Evolutionary conservation across 345 rosid genomes (phyloP).

Genomic region (Gossypium anomalum): DNA sequence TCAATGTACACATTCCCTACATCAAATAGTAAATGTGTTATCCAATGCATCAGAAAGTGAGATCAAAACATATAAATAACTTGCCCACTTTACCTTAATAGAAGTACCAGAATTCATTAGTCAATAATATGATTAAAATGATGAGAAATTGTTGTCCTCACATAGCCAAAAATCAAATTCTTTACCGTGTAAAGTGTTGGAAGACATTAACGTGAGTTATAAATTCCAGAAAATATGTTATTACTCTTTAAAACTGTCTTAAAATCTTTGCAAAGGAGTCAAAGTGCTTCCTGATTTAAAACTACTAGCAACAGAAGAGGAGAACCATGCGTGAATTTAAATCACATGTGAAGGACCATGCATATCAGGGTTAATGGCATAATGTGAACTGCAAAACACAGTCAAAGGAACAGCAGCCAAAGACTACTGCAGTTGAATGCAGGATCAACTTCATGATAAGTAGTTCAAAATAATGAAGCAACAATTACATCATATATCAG

Average conservation of each 20-base stretch:
- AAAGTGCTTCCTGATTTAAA: not conserved
- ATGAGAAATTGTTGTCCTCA: not conserved
- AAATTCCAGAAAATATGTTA: not conserved
- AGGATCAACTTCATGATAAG: constrained; percentile 1
- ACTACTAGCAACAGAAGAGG: not conserved
- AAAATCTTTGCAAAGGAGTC: not conserved
- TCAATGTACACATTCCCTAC: constrained; percentile 81
- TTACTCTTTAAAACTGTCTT: not conserved
- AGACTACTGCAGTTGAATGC: not conserved
- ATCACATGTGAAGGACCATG: not conserved
- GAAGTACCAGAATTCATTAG: not conserved
- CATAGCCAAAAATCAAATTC: not conserved
- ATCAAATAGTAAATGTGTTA: constrained; percentile 20
- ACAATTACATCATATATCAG: not conserved
- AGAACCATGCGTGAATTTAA: constrained; percentile 1
- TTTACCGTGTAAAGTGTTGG: not conserved
- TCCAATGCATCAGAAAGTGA: not conserved
- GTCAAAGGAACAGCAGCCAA: not conserved
- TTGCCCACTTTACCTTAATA: not conserved
- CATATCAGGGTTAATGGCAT: not conserved
- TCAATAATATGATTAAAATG: not conserved
- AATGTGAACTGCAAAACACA: not conserved
- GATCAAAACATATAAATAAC: not conserved
- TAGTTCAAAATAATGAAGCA: not conserved
- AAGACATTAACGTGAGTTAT: not conserved